phyloP scores from a whole-genome alignment of 148 eudicot genomes.

The Heliosperma pusillum region DNA sequence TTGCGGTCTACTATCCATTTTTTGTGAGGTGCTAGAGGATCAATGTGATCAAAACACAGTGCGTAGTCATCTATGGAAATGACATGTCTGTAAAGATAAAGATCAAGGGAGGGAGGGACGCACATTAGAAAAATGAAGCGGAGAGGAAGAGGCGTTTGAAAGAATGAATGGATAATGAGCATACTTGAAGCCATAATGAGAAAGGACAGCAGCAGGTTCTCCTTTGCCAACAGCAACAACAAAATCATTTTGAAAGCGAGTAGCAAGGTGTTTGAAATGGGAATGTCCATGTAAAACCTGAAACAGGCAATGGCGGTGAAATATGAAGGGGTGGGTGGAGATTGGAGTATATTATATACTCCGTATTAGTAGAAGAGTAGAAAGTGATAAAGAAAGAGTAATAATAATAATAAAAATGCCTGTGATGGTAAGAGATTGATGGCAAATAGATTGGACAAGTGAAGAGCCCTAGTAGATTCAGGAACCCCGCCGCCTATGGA shows the following conservation, averaged over 20 bases:
- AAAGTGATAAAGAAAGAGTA: not conserved
- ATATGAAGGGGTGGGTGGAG: not conserved
- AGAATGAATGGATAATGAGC: constrained; percentile 1
- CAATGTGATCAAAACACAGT: constrained; percentile 76
- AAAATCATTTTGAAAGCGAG: constrained; percentile 60
- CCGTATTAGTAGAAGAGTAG: too few species aligned
- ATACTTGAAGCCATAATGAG: constrained; percentile 88
- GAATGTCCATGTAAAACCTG: constrained; percentile 95
- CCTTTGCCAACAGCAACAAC: constrained; percentile 90
- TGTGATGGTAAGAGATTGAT: constrained; percentile 58
- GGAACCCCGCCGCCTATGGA: constrained; percentile 79
- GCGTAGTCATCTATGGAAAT: constrained; percentile 82
- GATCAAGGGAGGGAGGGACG: too few species aligned
- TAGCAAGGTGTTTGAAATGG: constrained; percentile 63
- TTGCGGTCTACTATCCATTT: constrained; percentile 39
- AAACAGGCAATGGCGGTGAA: not conserved
- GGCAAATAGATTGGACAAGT: constrained; percentile 52
- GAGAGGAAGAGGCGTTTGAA: not conserved
- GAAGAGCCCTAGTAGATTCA: constrained; percentile 73
- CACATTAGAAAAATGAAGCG: not conserved
- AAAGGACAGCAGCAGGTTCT: constrained; percentile 83
- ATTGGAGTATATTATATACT: not conserved
- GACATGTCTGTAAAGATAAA: constrained; percentile 50
- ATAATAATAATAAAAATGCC: constrained; percentile 26
- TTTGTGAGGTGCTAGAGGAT: constrained; percentile 74